Base-by-base conservation (phyloP, 495 filamentous ascomycete genomes). In the Cercophora sp. region DNA sequence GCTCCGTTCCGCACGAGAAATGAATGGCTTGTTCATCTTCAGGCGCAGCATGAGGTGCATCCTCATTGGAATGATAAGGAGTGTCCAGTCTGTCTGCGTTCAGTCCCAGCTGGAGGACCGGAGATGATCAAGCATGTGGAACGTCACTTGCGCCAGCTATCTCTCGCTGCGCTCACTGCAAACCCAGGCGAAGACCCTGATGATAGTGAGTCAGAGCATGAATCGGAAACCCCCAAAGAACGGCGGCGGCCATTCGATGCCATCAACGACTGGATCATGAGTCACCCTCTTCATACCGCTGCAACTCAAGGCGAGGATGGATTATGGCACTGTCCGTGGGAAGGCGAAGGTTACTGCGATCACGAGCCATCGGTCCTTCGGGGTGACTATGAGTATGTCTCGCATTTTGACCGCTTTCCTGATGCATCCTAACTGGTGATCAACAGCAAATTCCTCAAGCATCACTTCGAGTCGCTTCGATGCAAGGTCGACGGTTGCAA, bases 271-370 rank as follows among this genome's bases (percentile, higher is more conserved):
- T n/a, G 10, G 1, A 24, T 48, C 11, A 19, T 24, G 22, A 25
- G 37, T 8, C 46, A 48, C 19, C 46, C 46, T 1, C 46, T 48
- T 3, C 37, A 48, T 20, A 22, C 15, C 3, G n/a, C 35, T 11
- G 31, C 46, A 1, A 32, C 18, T 24, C 46, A 48, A 9, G 46
- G 16, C 1, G 23, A 48, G 4, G 46, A 48, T 5, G 46, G 46
- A 13, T 9, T 48, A 13, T 48, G 46, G 46, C 46, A 48, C n/a
- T 48, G 46, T 20, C 46, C 46, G 1, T 48, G 46, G 46, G 46
- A 48, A 8, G 46, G 29, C 5, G 46, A 48, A 18, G 46, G 46
- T n/a, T 36, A 48, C 20, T 48, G 46, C 20, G 46, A 48, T 5
- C 46, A 48, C 32, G 22, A 48, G 16, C 46, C 46, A 0, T 48